Evolutionary conservation across 139 green algal genomes (phyloP).

Genomic region (Coccomyxa sp.): DNA sequence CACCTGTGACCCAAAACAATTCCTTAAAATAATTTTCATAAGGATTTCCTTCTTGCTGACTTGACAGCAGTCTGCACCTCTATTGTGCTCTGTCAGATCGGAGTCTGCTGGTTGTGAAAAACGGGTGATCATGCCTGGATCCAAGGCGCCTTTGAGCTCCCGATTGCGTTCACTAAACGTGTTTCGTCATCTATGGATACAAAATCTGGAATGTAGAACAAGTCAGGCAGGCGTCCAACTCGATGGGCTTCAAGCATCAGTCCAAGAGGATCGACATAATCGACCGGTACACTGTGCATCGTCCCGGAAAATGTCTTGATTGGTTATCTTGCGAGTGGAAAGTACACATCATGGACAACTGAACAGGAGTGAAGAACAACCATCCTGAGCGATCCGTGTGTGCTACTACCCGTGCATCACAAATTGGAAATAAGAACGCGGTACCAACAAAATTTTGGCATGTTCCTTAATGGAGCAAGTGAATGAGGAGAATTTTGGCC

Average conservation of each 20-base stretch:
- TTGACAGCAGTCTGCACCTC: background rate
- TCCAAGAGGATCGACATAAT: no score
- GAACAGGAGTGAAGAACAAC: no score
- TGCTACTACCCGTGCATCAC: no score
- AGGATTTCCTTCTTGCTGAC: background rate
- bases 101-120: background rate
- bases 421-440: no score
- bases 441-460: no score
- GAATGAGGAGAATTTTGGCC: no score
- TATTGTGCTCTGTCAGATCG: background rate
- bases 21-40: background rate
- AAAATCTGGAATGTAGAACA: constrained; percentile 46
- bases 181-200: constrained; percentile 32
- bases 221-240: background rate
- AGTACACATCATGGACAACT: no score
- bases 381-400: no score
- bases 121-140: constrained; percentile 31
- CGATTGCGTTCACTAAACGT: constrained; percentile 15
- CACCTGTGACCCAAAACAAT: constrained; percentile 29
- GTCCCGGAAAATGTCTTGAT: no score
- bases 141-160: constrained; percentile 34
- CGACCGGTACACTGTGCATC: no score
- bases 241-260: background rate
- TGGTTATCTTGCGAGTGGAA: no score
- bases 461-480: no score